A percentile compares a stretch with the other conserved stretches of the same genome.
Conservation (phyloP, 345 rosid species). For the Rhizophora apiculata region DNA sequence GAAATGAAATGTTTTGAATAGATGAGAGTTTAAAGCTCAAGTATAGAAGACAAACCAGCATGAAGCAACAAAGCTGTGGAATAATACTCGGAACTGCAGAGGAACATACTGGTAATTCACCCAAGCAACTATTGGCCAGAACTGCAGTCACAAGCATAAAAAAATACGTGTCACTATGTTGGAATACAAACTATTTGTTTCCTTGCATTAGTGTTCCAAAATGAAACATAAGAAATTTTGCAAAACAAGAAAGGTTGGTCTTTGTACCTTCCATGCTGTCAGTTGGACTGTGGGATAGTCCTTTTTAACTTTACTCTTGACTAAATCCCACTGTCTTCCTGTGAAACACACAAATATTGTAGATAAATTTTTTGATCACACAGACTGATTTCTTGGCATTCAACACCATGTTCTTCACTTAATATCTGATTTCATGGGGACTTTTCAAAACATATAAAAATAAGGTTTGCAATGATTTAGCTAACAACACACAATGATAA, state of each 20-base stretch:
- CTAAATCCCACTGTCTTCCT: conserved; percentile 78
- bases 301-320: conserved; percentile 57
- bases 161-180: background rate
- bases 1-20: background rate
- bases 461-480: background rate
- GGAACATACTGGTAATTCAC: conserved; percentile 79
- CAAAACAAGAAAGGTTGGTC: background rate
- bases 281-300: conserved; percentile 69
- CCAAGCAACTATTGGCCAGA: conserved; percentile 92
- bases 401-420: no score
- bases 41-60: conserved; percentile 57
- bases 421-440: background rate
- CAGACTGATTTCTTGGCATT: background rate
- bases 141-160: conserved; percentile 41
- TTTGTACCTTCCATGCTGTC: conserved; percentile 85
- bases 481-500: background rate
- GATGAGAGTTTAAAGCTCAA: background rate
- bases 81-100: conserved; percentile 71
- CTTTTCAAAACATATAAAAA: background rate
- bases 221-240: background rate
- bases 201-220: background rate
- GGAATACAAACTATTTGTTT: background rate
- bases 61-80: conserved; percentile 61
- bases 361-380: background rate
- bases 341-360: conserved; percentile 13